These are phyloP conservation scores for Scenedesmus sp. DNA, from an alignment of 163 green algal genomes.

Conservation along the genomic window DNA sequence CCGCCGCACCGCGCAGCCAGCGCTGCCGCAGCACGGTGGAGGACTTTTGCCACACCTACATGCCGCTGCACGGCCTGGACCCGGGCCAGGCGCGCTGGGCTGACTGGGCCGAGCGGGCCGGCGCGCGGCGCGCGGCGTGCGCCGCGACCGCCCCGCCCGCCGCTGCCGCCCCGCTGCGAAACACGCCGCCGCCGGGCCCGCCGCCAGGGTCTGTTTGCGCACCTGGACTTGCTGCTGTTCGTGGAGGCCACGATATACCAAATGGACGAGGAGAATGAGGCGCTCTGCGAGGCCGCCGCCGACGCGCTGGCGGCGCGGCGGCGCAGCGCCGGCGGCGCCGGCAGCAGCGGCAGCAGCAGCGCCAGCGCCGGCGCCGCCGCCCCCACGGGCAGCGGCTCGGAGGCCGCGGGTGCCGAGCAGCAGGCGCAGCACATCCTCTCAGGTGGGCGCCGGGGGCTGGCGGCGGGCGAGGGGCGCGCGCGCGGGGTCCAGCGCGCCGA, in stretches of 20 bases:
- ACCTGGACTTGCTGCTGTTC: slow-evolving; percentile 76
- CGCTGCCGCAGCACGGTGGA: slow-evolving; percentile 66
- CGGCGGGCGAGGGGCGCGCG: too few species aligned
- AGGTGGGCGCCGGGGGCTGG: too few species aligned
- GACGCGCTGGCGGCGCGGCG: background rate
- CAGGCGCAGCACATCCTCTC: background rate
- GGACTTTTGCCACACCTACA: slow-evolving; percentile 77
- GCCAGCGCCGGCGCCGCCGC: too few species aligned
- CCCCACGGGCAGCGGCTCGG: too few species aligned
- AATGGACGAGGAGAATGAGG: slow-evolving; percentile 80
- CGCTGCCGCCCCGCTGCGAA: background rate
- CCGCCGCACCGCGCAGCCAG: too few species aligned
- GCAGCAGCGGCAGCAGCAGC: slow-evolving; percentile 3
- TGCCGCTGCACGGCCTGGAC: slow-evolving; percentile 64
- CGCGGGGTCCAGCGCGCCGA: too few species aligned
- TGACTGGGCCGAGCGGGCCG: background rate
- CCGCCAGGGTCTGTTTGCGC: slow-evolving; percentile 69
- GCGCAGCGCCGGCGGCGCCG: background rate
- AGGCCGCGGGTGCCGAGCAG: too few species aligned
- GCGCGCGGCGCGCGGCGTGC: too few species aligned
- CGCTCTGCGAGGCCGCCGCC: slow-evolving; percentile 27
- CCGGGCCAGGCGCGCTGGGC: slow-evolving; percentile 36
- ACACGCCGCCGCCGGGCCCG: too few species aligned
- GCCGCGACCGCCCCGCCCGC: background rate
- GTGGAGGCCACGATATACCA: slow-evolving; percentile 81